Evolutionary conservation across 164 flowering plant species (phyloP).

Genomic region (Protea cynaroides): DNA sequence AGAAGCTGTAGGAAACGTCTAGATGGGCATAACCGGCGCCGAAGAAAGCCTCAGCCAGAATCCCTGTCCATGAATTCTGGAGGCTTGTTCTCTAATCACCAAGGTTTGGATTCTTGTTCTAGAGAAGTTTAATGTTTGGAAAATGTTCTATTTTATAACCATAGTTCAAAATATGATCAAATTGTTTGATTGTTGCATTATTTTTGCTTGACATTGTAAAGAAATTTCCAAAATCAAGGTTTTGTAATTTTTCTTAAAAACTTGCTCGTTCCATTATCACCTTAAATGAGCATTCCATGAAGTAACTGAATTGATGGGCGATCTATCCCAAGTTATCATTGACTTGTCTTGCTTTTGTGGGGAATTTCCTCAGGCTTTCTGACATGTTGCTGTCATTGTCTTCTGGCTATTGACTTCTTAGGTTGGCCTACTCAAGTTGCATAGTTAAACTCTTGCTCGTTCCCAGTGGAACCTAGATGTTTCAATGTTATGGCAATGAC

Average conservation of each 20-base stretch:
- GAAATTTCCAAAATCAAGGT: not conserved
- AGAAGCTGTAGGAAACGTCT: slow-evolving; percentile 84
- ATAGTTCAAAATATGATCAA: not conserved
- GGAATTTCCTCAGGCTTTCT: not conserved
- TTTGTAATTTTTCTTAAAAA: not conserved
- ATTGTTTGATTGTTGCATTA: not conserved
- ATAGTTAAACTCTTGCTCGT: not conserved
- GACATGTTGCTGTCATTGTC: not conserved
- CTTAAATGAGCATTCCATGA: not conserved
- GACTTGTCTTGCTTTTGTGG: not conserved
- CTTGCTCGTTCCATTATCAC: not conserved
- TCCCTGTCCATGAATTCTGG: slow-evolving; percentile 35
- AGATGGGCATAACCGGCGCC: slow-evolving; percentile 73
- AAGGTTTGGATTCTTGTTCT: slow-evolving; percentile 34
- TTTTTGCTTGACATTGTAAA: not conserved
- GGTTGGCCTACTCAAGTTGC: not conserved
- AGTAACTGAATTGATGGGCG: too few relatives aligned
- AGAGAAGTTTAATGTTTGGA: not conserved
- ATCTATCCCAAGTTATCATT: not conserved
- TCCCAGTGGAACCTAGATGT: not conserved
- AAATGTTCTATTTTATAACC: not conserved
- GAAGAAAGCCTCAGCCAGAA: slow-evolving; percentile 77
- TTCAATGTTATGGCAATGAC: not conserved
- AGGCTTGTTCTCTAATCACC: slow-evolving; percentile 36
- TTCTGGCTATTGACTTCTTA: not conserved